Evolutionary conservation across 1,139 yeast species (phyloP).

Genomic region (Sugiyamaella novakii): DNA sequence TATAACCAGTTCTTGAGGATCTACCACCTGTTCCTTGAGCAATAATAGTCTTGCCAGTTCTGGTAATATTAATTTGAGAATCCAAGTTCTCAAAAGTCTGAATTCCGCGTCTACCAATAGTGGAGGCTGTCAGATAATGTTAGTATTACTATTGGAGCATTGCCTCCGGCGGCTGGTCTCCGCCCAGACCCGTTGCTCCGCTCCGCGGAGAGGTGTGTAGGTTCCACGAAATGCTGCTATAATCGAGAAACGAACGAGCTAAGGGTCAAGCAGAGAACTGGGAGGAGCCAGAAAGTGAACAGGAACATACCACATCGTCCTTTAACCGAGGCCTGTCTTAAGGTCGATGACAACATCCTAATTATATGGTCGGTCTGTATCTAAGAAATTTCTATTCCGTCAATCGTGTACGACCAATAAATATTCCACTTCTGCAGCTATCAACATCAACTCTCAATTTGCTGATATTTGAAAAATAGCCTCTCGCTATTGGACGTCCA

Average conservation of each 20-base stretch:
- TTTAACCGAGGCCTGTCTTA: slow-evolving; percentile 7
- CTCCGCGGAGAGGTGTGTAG: slow-evolving; percentile 30
- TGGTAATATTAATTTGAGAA: slow-evolving; percentile 73
- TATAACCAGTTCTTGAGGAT: slow-evolving; percentile 87
- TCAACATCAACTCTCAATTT: background rate
- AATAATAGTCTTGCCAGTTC: slow-evolving; percentile 71
- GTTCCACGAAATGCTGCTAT: too few relatives aligned
- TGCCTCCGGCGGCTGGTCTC: slow-evolving; percentile 6
- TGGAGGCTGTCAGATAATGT: background rate
- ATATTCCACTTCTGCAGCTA: background rate
- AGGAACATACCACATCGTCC: slow-evolving; percentile 1
- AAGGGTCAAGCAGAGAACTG: too few relatives aligned
- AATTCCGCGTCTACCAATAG: slow-evolving; percentile 25
- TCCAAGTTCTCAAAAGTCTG: slow-evolving; percentile 45
- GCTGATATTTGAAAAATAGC: slow-evolving; percentile 17
- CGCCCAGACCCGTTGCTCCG: background rate
- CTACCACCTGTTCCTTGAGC: slow-evolving; percentile 75
- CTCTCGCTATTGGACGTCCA: slow-evolving; percentile 17
- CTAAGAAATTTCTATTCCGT: background rate
- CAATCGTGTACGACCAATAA: too few relatives aligned
- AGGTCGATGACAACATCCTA: slow-evolving; percentile 10
- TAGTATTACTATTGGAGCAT: too few relatives aligned
- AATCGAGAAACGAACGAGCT: too few relatives aligned
- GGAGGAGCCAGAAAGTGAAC: too few relatives aligned
- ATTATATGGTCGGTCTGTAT: background rate